Evolutionary conservation across 2,329 filamentous ascomycete genomes (phyloP).

Genomic region (Zymoseptoria ardabiliae): DNA sequence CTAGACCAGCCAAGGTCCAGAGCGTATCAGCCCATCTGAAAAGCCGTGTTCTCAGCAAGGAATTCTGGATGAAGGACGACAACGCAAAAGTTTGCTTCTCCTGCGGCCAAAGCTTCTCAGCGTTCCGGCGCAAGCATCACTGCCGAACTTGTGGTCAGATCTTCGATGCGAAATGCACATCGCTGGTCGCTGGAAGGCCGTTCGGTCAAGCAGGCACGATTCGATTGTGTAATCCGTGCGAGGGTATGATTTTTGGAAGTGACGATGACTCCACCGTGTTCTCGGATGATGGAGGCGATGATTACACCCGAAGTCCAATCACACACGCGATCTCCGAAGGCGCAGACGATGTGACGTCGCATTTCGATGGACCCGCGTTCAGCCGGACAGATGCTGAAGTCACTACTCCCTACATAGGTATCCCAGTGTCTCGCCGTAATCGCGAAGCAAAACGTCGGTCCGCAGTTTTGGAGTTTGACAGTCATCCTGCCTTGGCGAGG

Average conservation of each 20-base stretch:
- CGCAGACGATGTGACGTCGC: slow-evolving; percentile 9
- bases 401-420: slow-evolving; percentile 55
- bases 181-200: slow-evolving; percentile 75
- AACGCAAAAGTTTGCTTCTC: slow-evolving; percentile 96
- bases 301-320: slow-evolving; percentile 20
- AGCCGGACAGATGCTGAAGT: slow-evolving; percentile 28
- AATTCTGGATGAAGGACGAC: slow-evolving; percentile 95
- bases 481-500: slow-evolving; percentile 67
- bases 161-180: slow-evolving; percentile 93
- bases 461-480: slow-evolving; percentile 82
- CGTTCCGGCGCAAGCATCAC: slow-evolving; percentile 92
- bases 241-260: slow-evolving; percentile 82
- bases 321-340: slow-evolving; percentile 7
- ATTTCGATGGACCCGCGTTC: slow-evolving; percentile 18
- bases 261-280: slow-evolving; percentile 82
- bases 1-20: slow-evolving; percentile 3
- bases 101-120: slow-evolving; percentile 83
- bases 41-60: slow-evolving; percentile 81
- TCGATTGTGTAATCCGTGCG: slow-evolving; percentile 86
- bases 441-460: slow-evolving; percentile 79
- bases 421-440: slow-evolving; percentile 55
- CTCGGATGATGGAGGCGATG: slow-evolving; percentile 56
- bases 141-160: slow-evolving; percentile 96
- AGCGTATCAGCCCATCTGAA: slow-evolving; percentile 55
- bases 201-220: slow-evolving; percentile 82